Evolutionary conservation across 306 rosid genomes (phyloP).

Genomic region (Sesbania bispinosa): DNA sequence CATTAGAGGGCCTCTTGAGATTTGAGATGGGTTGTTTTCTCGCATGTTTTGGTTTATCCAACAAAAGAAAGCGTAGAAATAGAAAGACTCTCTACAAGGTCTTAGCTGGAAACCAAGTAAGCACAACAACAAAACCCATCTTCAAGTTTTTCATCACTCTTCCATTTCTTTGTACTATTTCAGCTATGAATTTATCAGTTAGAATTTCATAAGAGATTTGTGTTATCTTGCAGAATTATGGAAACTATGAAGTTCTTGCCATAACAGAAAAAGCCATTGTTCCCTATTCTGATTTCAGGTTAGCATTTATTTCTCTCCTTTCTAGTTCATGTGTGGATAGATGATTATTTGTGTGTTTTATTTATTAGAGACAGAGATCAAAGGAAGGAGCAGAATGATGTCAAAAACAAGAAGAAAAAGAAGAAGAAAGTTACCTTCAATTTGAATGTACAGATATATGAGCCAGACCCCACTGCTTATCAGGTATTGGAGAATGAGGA

Average conservation of each 20-base stretch:
- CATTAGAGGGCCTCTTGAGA: conserved; percentile 13
- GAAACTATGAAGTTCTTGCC: conserved; percentile 52
- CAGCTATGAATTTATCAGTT: not conserved
- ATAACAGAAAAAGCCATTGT: conserved; percentile 23
- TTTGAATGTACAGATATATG: conserved; percentile 74
- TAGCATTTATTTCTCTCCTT: conserved; percentile 9
- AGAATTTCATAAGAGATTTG: not conserved
- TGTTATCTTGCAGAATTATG: conserved; percentile 51
- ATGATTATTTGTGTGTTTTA: conserved; percentile 13
- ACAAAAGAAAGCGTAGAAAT: conserved; percentile 55
- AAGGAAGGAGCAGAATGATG: conserved; percentile 48
- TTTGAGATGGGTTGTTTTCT: conserved; percentile 88
- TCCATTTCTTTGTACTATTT: not conserved
- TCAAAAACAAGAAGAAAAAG: conserved; percentile 51
- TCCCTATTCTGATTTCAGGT: conserved; percentile 50
- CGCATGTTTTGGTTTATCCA: conserved; percentile 65
- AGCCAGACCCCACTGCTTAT: conserved; percentile 56
- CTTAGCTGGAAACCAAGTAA: conserved; percentile 43
- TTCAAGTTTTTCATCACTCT: not conserved
- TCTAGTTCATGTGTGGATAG: conserved; percentile 2
- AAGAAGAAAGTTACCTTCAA: conserved; percentile 89
- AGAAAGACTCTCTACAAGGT: conserved; percentile 46
- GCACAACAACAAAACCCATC: not conserved
- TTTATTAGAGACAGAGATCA: conserved; percentile 54
- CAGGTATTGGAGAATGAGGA: conserved; percentile 48